phyloP scores from a whole-genome alignment of 2,329 filamentous ascomycete genomes.

The Ceratocystis albifundus region DNA sequence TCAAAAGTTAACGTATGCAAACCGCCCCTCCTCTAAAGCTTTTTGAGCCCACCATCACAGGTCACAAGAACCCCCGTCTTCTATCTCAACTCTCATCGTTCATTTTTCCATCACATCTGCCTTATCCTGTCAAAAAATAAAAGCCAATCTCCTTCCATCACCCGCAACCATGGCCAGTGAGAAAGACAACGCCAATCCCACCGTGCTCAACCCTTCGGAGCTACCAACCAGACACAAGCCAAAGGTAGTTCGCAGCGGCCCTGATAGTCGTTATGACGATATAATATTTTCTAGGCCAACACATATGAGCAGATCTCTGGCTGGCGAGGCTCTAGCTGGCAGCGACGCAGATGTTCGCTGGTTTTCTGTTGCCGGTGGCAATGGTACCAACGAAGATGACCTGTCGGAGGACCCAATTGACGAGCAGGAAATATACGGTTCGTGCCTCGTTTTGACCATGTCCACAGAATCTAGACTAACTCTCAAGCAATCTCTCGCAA shows the following conservation, averaged over 20 bases:
- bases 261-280: slow-evolving; percentile 38
- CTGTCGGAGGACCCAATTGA: slow-evolving; percentile 62
- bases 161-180: slow-evolving; percentile 15
- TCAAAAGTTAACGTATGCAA: not conserved
- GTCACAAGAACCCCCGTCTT: not conserved
- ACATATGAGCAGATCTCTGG: slow-evolving; percentile 33
- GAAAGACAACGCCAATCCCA: slow-evolving; percentile 77
- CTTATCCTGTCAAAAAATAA: not conserved
- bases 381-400: slow-evolving; percentile 43
- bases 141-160: not conserved
- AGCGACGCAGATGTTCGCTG: slow-evolving; percentile 23
- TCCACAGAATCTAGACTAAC: not conserved
- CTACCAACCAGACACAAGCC: slow-evolving; percentile 61
- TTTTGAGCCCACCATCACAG: not conserved
- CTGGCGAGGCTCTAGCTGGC: slow-evolving; percentile 11
- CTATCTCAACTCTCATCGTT: not conserved
- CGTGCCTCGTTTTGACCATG: slow-evolving; percentile 24
- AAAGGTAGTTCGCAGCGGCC: slow-evolving; percentile 37
- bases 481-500: not conserved
- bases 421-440: slow-evolving; percentile 93
- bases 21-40: not conserved
- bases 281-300: slow-evolving; percentile 38
- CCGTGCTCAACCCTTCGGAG: slow-evolving; percentile 77
- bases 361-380: slow-evolving; percentile 32
- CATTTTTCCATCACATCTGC: not conserved